phyloP scores from a whole-genome alignment of 169 alveolate genomes.

The Hammondia hammondi region DNA sequence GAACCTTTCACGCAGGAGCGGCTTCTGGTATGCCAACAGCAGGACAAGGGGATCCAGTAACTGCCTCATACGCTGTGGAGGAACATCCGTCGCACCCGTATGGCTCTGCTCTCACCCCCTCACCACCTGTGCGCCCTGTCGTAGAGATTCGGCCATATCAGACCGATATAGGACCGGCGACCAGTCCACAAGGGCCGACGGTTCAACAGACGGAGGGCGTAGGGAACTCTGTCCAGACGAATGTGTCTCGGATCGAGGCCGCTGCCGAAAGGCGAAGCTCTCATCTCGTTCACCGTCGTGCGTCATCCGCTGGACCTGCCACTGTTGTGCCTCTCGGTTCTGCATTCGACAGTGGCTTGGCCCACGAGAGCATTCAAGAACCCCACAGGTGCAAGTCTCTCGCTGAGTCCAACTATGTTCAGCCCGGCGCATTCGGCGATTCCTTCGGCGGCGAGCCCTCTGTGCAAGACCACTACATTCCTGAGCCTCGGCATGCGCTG shows the following conservation, averaged over 20 bases:
- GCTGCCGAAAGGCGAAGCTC: background rate
- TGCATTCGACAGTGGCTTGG: background rate
- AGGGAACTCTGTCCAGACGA: background rate
- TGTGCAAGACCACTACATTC: background rate
- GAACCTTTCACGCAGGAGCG: background rate
- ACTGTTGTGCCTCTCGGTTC: background rate
- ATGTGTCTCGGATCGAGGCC: background rate
- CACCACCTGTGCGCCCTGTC: background rate
- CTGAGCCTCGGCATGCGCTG: background rate
- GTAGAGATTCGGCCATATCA: background rate
- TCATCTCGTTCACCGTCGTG: background rate
- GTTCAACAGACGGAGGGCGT: background rate
- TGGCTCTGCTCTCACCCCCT: background rate
- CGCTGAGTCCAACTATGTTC: background rate
- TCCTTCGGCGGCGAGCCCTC: conserved; percentile 5
- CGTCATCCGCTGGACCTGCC: background rate
- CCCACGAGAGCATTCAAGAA: background rate
- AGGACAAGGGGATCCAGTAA: background rate
- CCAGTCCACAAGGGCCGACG: background rate
- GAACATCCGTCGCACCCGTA: conserved; percentile 23
- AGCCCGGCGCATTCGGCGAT: conserved; percentile 8
- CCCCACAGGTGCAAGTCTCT: conserved; percentile 3
- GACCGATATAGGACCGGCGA: background rate
- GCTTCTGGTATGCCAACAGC: background rate
- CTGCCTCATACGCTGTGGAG: background rate